Evolutionary conservation across 1,139 yeast species (phyloP).

Genomic region (Nematodospora anomalae): DNA sequence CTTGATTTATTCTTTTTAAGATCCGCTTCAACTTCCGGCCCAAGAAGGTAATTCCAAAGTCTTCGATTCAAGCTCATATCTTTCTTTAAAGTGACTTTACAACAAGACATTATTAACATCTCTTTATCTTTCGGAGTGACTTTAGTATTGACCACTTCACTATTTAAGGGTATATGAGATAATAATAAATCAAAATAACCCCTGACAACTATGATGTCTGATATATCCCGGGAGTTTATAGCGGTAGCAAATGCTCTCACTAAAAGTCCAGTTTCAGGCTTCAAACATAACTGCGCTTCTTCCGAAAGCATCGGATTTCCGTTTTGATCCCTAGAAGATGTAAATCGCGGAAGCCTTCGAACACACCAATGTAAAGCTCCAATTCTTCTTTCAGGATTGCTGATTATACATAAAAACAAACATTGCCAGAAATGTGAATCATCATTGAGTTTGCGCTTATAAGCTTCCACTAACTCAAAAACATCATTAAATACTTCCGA

Average conservation of each 20-base stretch:
- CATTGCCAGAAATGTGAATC: slow-evolving; percentile 86
- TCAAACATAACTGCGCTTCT: slow-evolving; percentile 60
- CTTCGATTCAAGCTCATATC: slow-evolving; percentile 95
- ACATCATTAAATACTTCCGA: slow-evolving; percentile 74
- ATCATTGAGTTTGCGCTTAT: slow-evolving; percentile 59
- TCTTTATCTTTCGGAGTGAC: slow-evolving; percentile 56
- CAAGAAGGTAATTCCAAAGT: slow-evolving; percentile 88
- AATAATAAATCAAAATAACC: slow-evolving; percentile 84
- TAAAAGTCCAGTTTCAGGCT: slow-evolving; percentile 78
- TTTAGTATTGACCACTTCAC: slow-evolving; percentile 52
- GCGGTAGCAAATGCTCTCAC: slow-evolving; percentile 74
- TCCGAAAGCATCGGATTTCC: slow-evolving; percentile 26
- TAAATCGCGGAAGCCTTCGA: slow-evolving; percentile 57
- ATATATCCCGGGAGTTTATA: slow-evolving; percentile 45
- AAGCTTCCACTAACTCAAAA: slow-evolving; percentile 56
- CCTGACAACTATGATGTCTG: slow-evolving; percentile 71
- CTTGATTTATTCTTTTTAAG: slow-evolving; percentile 10
- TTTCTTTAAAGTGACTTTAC: slow-evolving; percentile 67
- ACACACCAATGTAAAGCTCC: slow-evolving; percentile 84
- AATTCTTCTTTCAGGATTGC: slow-evolving; percentile 73
- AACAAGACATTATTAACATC: slow-evolving; percentile 60
- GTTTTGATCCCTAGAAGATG: slow-evolving; percentile 19
- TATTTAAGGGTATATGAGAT: slow-evolving; percentile 62
- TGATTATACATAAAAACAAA: slow-evolving; percentile 69
- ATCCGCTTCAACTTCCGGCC: slow-evolving; percentile 51